These are phyloP conservation scores for Metarhizium humberi DNA, from an alignment of 2,329 filamentous ascomycete genomes.

Conservation along the genomic window DNA sequence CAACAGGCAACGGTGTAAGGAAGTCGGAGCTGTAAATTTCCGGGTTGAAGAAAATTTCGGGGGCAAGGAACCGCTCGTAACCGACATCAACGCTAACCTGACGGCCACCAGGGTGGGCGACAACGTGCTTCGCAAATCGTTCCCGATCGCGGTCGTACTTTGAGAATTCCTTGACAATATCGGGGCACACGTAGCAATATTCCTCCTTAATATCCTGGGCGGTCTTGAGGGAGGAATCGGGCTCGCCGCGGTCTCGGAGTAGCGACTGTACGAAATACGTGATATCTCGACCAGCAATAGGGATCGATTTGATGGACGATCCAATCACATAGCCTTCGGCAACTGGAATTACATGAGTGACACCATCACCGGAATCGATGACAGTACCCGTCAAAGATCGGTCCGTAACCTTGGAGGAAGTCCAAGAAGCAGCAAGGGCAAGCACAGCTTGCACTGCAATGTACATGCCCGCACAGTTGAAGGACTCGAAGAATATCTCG, in stretches of 20 bases:
- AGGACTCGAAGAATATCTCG: constrained; percentile 99
- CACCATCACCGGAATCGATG: constrained; percentile 96
- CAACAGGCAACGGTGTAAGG: constrained; percentile 83
- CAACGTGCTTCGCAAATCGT: constrained; percentile 82
- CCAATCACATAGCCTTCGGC: constrained; percentile 98
- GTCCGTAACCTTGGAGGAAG: constrained; percentile 94
- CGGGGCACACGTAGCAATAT: constrained; percentile 95
- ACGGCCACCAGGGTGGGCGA: constrained; percentile 76
- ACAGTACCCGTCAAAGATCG: constrained; percentile 94
- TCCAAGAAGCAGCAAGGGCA: constrained; percentile 95
- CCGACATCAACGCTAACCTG: constrained; percentile 84
- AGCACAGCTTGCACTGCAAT: constrained; percentile 97
- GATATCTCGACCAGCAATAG: constrained; percentile 94
- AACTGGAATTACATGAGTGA: constrained; percentile 97
- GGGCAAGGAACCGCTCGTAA: constrained; percentile 95
- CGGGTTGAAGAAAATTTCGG: constrained; percentile 99
- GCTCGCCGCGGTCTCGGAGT: constrained; percentile 89
- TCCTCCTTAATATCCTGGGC: constrained; percentile 98
- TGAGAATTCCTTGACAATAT: constrained; percentile 97
- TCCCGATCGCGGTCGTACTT: constrained; percentile 90
- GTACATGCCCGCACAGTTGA: constrained; percentile 98
- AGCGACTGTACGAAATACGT: constrained; percentile 98
- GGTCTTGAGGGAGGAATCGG: constrained; percentile 93
- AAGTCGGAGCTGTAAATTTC: constrained; percentile 99
- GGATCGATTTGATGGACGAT: constrained; percentile 97